These are phyloP conservation scores for Colletotrichum filicis DNA, from an alignment of 2,329 filamentous ascomycete species.

Conservation along the genomic window DNA sequence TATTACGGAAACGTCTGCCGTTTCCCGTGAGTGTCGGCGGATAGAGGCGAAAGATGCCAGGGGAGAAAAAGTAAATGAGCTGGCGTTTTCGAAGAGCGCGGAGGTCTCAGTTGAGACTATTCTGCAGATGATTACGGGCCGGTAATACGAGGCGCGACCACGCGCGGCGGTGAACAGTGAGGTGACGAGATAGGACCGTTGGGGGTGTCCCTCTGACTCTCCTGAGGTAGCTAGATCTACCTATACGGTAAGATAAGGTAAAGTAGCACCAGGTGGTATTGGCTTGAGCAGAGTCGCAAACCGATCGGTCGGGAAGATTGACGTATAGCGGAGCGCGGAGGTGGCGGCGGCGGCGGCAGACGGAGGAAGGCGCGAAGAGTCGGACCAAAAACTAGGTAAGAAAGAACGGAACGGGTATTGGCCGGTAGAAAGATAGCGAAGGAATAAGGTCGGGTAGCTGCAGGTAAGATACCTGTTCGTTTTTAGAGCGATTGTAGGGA, in stretches of 20 bases:
- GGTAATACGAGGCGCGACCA: background rate
- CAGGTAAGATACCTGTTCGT: slow-evolving; percentile 33
- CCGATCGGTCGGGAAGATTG: slow-evolving; percentile 29
- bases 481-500: slow-evolving; percentile 7
- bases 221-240: background rate
- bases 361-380: slow-evolving; percentile 6
- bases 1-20: slow-evolving; percentile 32
- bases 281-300: slow-evolving; percentile 38
- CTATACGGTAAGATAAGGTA: background rate
- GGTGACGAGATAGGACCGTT: background rate
- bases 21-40: slow-evolving; percentile 31
- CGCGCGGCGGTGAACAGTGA: background rate
- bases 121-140: slow-evolving; percentile 4
- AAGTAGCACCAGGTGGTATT: slow-evolving; percentile 15
- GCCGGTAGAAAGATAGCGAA: slow-evolving; percentile 23
- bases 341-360: background rate
- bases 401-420: slow-evolving; percentile 6
- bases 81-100: slow-evolving; percentile 26
- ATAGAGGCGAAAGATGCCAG: slow-evolving; percentile 21
- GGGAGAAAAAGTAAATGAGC: slow-evolving; percentile 33
- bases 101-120: slow-evolving; percentile 21
- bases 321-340: background rate
- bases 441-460: slow-evolving; percentile 13
- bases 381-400: background rate
- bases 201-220: background rate